Percentiles rank a stretch among this genome's conserved stretches.
Evolutionary conservation across 805 yeast genomes (phyloP).

Genomic region (Barnettozyma pratensis): DNA sequence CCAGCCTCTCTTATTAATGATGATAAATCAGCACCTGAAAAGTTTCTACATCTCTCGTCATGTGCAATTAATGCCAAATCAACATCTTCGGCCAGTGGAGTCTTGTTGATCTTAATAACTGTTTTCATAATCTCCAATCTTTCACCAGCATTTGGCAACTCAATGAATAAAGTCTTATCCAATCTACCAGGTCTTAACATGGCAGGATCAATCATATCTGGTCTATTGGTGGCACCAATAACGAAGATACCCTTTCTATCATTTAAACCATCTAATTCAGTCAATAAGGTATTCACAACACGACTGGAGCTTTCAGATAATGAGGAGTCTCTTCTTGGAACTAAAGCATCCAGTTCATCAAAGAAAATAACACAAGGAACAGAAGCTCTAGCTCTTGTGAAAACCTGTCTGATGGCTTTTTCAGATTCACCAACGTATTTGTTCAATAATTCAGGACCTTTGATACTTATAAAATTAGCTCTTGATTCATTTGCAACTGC

Average conservation of each 20-base stretch:
- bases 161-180: slow-evolving; percentile 89
- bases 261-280: slow-evolving; percentile 92
- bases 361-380: slow-evolving; percentile 93
- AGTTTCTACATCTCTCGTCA: slow-evolving; percentile 80
- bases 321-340: slow-evolving; percentile 87
- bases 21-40: slow-evolving; percentile 94
- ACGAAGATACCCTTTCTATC: slow-evolving; percentile 92
- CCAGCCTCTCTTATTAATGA: slow-evolving; percentile 94
- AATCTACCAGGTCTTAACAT: slow-evolving; percentile 96
- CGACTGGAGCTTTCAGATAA: slow-evolving; percentile 86
- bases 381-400: slow-evolving; percentile 86
- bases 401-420: slow-evolving; percentile 88
- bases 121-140: slow-evolving; percentile 79
- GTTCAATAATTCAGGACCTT: slow-evolving; percentile 92
- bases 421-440: slow-evolving; percentile 97
- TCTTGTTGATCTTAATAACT: slow-evolving; percentile 59
- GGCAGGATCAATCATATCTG: slow-evolving; percentile 97
- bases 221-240: slow-evolving; percentile 94
- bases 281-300: slow-evolving; percentile 89
- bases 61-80: slow-evolving; percentile 58
- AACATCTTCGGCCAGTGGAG: slow-evolving; percentile 67
- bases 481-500: slow-evolving; percentile 97
- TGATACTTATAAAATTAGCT: slow-evolving; percentile 91
- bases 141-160: slow-evolving; percentile 76
- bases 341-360: slow-evolving; percentile 94